Percentiles rank a stretch among this genome's conserved stretches.
phyloP scores from a whole-genome alignment of 2,329 filamentous ascomycete genomes.

The Aspergillus brunneoviolaceus region DNA sequence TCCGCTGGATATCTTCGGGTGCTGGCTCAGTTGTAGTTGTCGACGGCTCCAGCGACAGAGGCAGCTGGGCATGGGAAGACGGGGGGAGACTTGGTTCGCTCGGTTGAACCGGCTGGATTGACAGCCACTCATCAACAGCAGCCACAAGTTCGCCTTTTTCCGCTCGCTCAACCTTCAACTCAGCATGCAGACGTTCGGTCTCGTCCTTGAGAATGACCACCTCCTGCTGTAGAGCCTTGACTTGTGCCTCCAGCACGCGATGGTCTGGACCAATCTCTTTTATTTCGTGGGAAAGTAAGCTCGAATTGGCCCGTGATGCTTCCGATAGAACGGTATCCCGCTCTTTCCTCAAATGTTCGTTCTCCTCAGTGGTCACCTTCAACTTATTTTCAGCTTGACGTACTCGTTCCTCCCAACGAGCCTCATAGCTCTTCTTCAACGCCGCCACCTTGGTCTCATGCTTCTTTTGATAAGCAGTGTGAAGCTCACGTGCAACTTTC shows the following conservation, averaged over 20 bases:
- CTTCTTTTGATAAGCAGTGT: slow-evolving; percentile 92
- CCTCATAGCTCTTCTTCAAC: slow-evolving; percentile 77
- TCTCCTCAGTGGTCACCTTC: slow-evolving; percentile 68
- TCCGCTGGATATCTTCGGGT: slow-evolving; percentile 24
- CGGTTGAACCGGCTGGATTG: slow-evolving; percentile 37
- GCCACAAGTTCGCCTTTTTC: slow-evolving; percentile 51
- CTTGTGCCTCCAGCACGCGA: slow-evolving; percentile 69
- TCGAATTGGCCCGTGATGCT: slow-evolving; percentile 49
- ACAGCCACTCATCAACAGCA: slow-evolving; percentile 47
- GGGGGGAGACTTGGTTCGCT: slow-evolving; percentile 3
- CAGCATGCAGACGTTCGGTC: slow-evolving; percentile 62
- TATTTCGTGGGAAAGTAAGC: slow-evolving; percentile 44
- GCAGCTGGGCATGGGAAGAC: slow-evolving; percentile 2
- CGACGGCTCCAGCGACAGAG: slow-evolving; percentile 13
- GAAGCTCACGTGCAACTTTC: slow-evolving; percentile 89
- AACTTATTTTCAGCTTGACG: slow-evolving; percentile 73
- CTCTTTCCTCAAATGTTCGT: slow-evolving; percentile 68
- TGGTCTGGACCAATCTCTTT: slow-evolving; percentile 67
- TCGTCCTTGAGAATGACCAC: slow-evolving; percentile 68
- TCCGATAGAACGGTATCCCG: slow-evolving; percentile 66
- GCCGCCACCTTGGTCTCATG: slow-evolving; percentile 95
- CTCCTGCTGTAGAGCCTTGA: slow-evolving; percentile 73
- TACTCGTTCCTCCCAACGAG: slow-evolving; percentile 84
- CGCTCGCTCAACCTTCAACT: slow-evolving; percentile 53
- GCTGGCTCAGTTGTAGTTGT: slow-evolving; percentile 13